Percentiles rank a stretch among this genome's conserved stretches.
These are phyloP conservation scores for Cercospora janseana DNA, from an alignment of 2,329 filamentous ascomycete species.

Conservation along the genomic window DNA sequence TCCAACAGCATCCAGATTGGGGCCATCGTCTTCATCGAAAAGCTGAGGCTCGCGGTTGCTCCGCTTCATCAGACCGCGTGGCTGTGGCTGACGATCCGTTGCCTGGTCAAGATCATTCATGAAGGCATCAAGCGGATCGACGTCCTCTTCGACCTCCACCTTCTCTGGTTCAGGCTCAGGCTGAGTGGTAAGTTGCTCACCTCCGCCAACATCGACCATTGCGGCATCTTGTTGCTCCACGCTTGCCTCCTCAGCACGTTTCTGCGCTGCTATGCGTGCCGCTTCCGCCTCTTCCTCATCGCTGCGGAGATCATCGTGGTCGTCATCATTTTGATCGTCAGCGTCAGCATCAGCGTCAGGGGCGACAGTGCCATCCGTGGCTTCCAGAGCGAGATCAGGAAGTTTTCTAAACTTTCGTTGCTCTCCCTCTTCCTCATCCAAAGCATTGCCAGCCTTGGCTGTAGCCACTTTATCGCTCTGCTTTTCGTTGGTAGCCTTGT, in stretches of 20 bases:
- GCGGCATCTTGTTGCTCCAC: constrained; percentile 49
- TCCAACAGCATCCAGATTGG: constrained; percentile 61
- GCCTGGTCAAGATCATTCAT: constrained; percentile 70
- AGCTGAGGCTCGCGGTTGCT: constrained; percentile 71
- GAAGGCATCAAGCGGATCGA: constrained; percentile 94
- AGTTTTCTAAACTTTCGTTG: constrained; percentile 89
- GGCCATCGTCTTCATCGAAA: constrained; percentile 80
- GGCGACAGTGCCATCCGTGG: constrained; percentile 42
- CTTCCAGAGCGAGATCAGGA: constrained; percentile 67
- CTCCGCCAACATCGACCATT: constrained; percentile 43
- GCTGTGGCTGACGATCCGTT: constrained; percentile 37
- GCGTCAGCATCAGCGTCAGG: constrained; percentile 56
- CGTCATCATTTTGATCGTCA: constrained; percentile 47
- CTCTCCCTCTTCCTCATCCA: constrained; percentile 84
- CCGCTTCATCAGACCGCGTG: constrained; percentile 44
- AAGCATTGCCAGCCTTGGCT: constrained; percentile 70
- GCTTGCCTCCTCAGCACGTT: constrained; percentile 58
- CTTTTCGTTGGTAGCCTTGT: constrained; percentile 62
- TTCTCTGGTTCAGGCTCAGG: constrained; percentile 14
- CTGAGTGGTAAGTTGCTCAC: constrained; percentile 25
- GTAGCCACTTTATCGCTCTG: constrained; percentile 57
- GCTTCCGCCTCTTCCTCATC: constrained; percentile 88
- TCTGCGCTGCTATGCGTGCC: constrained; percentile 75
- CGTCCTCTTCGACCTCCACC: constrained; percentile 59
- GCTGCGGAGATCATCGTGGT: constrained; percentile 72